Evolutionary conservation across 805 yeast species (phyloP).

Genomic region (Ogataea thermomethanolica): DNA sequence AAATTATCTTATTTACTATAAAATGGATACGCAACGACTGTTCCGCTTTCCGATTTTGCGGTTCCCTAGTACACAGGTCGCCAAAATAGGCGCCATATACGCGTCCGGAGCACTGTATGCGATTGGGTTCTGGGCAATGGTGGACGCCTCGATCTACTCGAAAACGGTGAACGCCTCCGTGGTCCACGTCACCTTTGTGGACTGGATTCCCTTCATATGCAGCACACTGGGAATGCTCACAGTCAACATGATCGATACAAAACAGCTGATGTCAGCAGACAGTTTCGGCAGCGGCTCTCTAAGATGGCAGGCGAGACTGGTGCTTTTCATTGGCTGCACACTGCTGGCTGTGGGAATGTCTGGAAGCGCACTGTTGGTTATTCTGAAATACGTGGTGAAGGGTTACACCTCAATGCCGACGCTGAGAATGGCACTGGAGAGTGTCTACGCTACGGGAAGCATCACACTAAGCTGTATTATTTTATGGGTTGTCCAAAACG

Average conservation of each 20-base stretch:
- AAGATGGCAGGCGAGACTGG: slow-evolving; percentile 92
- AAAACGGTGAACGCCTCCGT: slow-evolving; percentile 79
- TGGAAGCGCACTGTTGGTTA: slow-evolving; percentile 35
- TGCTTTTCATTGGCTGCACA: slow-evolving; percentile 88
- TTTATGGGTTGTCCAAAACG: slow-evolving; percentile 91
- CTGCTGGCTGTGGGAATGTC: slow-evolving; percentile 52
- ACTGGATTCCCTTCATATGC: slow-evolving; percentile 93
- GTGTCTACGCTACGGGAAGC: slow-evolving; percentile 73
- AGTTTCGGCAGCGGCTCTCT: slow-evolving; percentile 41
- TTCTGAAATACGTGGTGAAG: slow-evolving; percentile 77
- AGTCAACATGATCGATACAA: slow-evolving; percentile 68
- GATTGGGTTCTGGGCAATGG: slow-evolving; percentile 81
- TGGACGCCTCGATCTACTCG: slow-evolving; percentile 87
- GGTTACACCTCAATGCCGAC: slow-evolving; percentile 77
- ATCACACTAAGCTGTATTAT: slow-evolving; percentile 86
- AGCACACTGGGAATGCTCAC: slow-evolving; percentile 87
- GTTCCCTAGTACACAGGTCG: slow-evolving; percentile 66
- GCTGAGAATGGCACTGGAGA: slow-evolving; percentile 88
- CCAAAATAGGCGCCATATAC: slow-evolving; percentile 73
- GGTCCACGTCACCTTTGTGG: slow-evolving; percentile 86
- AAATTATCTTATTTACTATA: neutral
- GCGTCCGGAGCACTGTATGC: slow-evolving; percentile 76
- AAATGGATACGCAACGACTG: slow-evolving; percentile 45
- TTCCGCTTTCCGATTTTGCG: slow-evolving; percentile 63
- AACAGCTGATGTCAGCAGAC: slow-evolving; percentile 37